These are phyloP conservation scores for Sequoiadendron giganteum DNA, from an alignment of 75 land plant genomes.

Conservation along the genomic window DNA sequence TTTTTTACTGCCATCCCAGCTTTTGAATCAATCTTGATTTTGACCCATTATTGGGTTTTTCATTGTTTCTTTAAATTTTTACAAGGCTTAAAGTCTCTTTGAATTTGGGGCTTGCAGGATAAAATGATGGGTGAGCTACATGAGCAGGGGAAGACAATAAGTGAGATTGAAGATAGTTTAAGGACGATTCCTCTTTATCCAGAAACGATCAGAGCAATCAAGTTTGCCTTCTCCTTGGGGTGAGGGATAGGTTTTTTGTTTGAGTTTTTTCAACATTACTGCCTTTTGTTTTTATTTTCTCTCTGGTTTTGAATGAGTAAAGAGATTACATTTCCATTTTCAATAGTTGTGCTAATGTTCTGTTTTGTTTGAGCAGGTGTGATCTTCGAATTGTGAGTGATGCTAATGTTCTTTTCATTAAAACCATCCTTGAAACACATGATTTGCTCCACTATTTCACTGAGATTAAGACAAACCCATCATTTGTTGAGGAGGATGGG, in stretches of 20 bases:
- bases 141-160: constrained; percentile 56
- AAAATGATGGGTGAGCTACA: constrained; percentile 79
- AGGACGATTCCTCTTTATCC: constrained; percentile 47
- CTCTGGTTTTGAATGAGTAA: background rate
- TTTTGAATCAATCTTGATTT: background rate
- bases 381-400: constrained; percentile 78
- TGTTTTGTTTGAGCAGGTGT: constrained; percentile 46
- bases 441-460: constrained; percentile 58
- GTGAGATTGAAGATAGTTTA: constrained; percentile 58
- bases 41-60: too few relatives aligned
- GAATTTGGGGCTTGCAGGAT: constrained; percentile 46
- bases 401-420: constrained; percentile 75
- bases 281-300: background rate
- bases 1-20: constrained; percentile 65
- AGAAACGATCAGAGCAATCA: constrained; percentile 45
- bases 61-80: background rate
- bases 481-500: constrained; percentile 53
- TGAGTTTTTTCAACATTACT: background rate
- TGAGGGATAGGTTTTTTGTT: constrained; percentile 3
- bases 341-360: constrained; percentile 5
- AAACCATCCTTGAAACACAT: constrained; percentile 61
- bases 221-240: constrained; percentile 64
- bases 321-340: background rate
- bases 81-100: background rate
- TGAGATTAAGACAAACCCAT: constrained; percentile 72